Base-by-base conservation (phyloP, 176 grass and related monocot species). In the Eragrostis nindensis region DNA sequence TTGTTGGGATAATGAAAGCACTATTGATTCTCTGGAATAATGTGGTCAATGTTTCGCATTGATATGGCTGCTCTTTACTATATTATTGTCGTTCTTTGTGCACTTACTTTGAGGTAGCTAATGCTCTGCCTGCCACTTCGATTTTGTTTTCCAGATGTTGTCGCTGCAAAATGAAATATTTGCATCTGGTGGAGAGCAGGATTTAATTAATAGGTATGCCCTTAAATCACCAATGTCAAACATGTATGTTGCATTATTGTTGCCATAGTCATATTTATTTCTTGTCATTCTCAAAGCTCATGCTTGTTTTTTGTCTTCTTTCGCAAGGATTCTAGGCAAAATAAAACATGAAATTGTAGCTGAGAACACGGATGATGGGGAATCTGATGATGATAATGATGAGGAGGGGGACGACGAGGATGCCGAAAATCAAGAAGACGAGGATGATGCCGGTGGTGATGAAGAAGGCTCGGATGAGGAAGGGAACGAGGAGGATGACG, bases 331-430 rank as follows among this genome's bases (percentile, higher is more conserved):
- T 66, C 21, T 66, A 29, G 38, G 63, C 47, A 87, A 83, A 84
- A 81, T 9, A 53, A 85, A 87, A 81, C 27, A 25, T 40, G 81
- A 81, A 87, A 63, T 43, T 1, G 27, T 60, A 1, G n/a, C 45
- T 60, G 71, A 91, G 76, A 84, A 83, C 60, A 87, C 52, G 65
- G 89, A 91, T 66, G 85, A 87, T 73, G 85, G 76, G 8, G 89
- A 91, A 7, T 91, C 89, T 13, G 80, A 88, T 79, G 73, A 91
- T 47, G 89, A 87, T 38, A 73, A 91, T 32, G 70, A 67, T 18
- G 75, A 84, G 3, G 89, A 87, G 19, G 89, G 86, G 39, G 80
- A 80, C 1, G 80, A 82, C 0, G 80, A 73, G 8, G 80, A 82
- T 53, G 78, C 68, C 4, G 83, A 90, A 48, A 85, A 86, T 39